Conservation (phyloP, 2,329 filamentous ascomycete species). For the Rutstroemia sp. region DNA sequence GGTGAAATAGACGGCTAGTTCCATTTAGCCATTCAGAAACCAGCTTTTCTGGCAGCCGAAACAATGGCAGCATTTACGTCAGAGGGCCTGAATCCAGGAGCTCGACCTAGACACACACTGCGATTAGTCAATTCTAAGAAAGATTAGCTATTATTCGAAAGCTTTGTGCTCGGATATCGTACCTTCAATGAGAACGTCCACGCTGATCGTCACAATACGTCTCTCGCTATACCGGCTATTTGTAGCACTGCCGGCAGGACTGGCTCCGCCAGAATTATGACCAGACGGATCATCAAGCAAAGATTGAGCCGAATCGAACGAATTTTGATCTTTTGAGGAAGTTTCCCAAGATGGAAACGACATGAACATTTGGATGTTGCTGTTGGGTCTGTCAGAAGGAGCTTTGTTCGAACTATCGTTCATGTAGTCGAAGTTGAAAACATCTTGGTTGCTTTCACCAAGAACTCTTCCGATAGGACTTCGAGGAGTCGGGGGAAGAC, state of each 20-base stretch:
- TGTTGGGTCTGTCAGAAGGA: not conserved
- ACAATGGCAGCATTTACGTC: conserved; percentile 29
- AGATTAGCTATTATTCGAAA: not conserved
- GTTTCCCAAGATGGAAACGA: not conserved
- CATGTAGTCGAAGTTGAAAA: not conserved
- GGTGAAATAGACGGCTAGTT: too few species aligned
- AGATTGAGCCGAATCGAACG: not conserved
- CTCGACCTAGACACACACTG: conserved; percentile 26
- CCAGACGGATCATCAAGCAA: not conserved
- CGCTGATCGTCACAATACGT: conserved; percentile 24
- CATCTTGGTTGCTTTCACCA: not conserved
- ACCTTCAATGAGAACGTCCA: conserved; percentile 28
- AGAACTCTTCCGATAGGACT: conserved; percentile 13
- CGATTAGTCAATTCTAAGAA: conserved; percentile 23
- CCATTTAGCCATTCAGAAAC: not conserved
- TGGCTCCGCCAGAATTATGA: not conserved
- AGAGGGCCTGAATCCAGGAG: conserved; percentile 26
- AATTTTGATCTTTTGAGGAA: not conserved
- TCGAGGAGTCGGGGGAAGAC: conserved; percentile 17
- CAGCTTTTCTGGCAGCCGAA: conserved; percentile 1
- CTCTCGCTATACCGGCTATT: conserved; percentile 11
- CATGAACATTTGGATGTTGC: not conserved
- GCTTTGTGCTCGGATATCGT: conserved; percentile 11
- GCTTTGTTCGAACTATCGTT: not conserved
- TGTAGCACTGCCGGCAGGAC: not conserved